Evolutionary conservation across 768 basidiomycete species (phyloP).

Genomic region (Mycena capillaripes): DNA sequence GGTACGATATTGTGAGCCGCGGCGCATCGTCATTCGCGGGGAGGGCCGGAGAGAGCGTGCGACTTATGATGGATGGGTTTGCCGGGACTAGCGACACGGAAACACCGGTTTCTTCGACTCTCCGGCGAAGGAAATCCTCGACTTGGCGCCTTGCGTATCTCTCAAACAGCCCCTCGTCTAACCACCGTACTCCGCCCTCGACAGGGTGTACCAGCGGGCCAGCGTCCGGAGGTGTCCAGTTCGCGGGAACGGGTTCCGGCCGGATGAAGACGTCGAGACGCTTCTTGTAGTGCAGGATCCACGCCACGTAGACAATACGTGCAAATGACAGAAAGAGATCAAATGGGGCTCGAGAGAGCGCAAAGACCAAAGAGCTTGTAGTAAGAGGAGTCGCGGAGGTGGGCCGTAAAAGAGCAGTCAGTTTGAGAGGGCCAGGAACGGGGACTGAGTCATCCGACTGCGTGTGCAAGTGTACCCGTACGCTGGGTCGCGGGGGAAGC

Average conservation of each 20-base stretch:
- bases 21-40: background rate
- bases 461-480: slow-evolving; percentile 59
- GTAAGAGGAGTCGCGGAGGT: slow-evolving; percentile 55
- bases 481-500: slow-evolving; percentile 49
- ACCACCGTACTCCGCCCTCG: slow-evolving; percentile 54
- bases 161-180: slow-evolving; percentile 49
- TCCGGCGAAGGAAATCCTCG: slow-evolving; percentile 50
- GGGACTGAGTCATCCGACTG: slow-evolving; percentile 23
- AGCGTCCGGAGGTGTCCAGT: background rate
- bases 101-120: slow-evolving; percentile 51
- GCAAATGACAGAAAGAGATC: slow-evolving; percentile 67
- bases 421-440: slow-evolving; percentile 57
- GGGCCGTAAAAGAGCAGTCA: slow-evolving; percentile 64
- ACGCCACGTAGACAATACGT: slow-evolving; percentile 75
- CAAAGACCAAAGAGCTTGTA: slow-evolving; percentile 50
- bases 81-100: slow-evolving; percentile 56
- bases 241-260: slow-evolving; percentile 65
- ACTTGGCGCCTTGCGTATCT: slow-evolving; percentile 48
- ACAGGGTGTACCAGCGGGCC: background rate
- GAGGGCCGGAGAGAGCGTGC: slow-evolving; percentile 34
- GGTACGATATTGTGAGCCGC: slow-evolving; percentile 57
- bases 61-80: slow-evolving; percentile 47
- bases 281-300: slow-evolving; percentile 71
- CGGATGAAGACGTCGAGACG: slow-evolving; percentile 68
- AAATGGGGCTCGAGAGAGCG: slow-evolving; percentile 62